phyloP scores from a whole-genome alignment of 805 yeast species.

The Metschnikowia proteae region DNA sequence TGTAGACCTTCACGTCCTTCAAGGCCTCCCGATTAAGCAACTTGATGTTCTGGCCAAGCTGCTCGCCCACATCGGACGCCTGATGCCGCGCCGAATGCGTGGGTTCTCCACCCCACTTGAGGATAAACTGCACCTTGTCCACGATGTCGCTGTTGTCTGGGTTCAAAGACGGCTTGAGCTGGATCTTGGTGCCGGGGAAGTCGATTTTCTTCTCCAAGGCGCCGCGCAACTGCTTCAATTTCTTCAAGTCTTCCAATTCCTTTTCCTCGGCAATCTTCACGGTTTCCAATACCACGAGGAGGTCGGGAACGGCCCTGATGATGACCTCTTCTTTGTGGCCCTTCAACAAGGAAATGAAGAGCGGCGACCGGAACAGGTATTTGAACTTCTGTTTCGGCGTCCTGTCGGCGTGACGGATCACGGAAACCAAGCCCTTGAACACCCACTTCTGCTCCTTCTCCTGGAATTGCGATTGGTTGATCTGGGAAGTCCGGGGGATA shows the following conservation, averaged over 20 bases:
- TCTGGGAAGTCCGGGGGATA: constrained; percentile 33
- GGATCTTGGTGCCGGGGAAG: constrained; percentile 95
- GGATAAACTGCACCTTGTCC: constrained; percentile 90
- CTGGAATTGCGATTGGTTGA: constrained; percentile 41
- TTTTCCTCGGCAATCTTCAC: constrained; percentile 77
- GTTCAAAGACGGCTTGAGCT: constrained; percentile 81
- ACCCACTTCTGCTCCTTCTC: constrained; percentile 90
- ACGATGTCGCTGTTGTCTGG: constrained; percentile 60
- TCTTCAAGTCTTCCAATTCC: constrained; percentile 73
- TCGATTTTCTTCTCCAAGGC: constrained; percentile 86
- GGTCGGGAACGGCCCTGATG: constrained; percentile 82
- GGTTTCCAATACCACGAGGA: constrained; percentile 80
- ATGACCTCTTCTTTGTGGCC: constrained; percentile 97
- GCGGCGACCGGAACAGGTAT: constrained; percentile 85
- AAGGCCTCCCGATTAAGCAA: constrained; percentile 80
- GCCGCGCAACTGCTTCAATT: constrained; percentile 67
- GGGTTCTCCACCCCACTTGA: constrained; percentile 99
- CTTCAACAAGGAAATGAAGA: constrained; percentile 80
- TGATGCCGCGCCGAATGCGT: constrained; percentile 96
- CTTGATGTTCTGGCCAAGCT: constrained; percentile 86
- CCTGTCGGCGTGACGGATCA: constrained; percentile 95
- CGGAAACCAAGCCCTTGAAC: constrained; percentile 86
- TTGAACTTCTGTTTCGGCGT: constrained; percentile 98
- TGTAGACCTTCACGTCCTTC: constrained; percentile 79
- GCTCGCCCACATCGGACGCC: constrained; percentile 93